phyloP scores from a whole-genome alignment of 163 green algal genomes.

The Prototheca cutis region DNA sequence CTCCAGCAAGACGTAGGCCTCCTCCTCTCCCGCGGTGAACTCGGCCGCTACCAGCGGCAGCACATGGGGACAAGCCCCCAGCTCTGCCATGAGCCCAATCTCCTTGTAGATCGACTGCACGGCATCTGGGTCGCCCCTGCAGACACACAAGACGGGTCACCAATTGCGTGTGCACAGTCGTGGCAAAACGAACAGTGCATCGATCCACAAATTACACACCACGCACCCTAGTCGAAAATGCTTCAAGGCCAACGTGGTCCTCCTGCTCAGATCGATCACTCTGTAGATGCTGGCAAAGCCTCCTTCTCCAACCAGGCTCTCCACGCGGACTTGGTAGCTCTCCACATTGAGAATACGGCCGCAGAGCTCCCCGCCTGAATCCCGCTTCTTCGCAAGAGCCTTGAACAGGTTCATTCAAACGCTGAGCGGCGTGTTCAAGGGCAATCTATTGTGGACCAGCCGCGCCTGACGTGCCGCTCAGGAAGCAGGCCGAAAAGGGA shows the following conservation, averaged over 20 bases:
- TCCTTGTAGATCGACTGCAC: not conserved
- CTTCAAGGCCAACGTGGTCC: slow-evolving; percentile 55
- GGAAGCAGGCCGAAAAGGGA: no score
- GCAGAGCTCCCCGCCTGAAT: not conserved
- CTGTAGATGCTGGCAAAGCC: slow-evolving; percentile 70
- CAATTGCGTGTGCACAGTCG: no score
- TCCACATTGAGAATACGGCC: not conserved
- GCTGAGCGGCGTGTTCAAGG: no score
- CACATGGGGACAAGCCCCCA: slow-evolving; percentile 36
- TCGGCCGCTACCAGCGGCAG: slow-evolving; percentile 50
- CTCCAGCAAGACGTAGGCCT: slow-evolving; percentile 75
- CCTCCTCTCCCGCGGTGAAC: slow-evolving; percentile 41
- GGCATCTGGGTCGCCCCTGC: not conserved
- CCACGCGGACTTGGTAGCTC: slow-evolving; percentile 18
- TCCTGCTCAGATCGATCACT: slow-evolving; percentile 27
- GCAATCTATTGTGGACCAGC: no score
- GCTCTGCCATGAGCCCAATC: not conserved
- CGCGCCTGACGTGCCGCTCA: no score
- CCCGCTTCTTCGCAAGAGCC: not conserved
- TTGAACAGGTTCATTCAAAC: slow-evolving; percentile 4
- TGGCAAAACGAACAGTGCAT: not conserved
- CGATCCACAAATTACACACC: no score
- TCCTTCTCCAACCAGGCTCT: slow-evolving; percentile 41
- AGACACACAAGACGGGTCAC: not conserved
- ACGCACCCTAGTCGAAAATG: slow-evolving; percentile 52